These are phyloP conservation scores for Epichloe sp. DNA, from an alignment of 2,329 filamentous ascomycete species.

Conservation along the genomic window DNA sequence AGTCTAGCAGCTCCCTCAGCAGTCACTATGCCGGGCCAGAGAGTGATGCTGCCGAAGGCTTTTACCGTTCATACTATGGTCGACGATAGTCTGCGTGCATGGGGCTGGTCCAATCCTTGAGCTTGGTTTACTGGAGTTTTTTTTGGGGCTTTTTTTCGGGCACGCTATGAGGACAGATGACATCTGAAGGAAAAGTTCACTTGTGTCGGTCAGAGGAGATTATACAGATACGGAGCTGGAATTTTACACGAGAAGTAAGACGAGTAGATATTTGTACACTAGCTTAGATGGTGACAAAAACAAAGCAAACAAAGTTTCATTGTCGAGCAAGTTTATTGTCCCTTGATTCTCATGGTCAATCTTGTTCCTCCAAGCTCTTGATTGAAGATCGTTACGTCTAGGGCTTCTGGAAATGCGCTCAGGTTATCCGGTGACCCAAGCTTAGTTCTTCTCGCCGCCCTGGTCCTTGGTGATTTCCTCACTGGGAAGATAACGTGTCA, in stretches of 20 bases:
- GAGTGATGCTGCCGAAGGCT: constrained; percentile 68
- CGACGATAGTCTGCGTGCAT: constrained; percentile 36
- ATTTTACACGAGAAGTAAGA: constrained; percentile 9
- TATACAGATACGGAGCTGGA: constrained; percentile 6
- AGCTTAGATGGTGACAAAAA: constrained; percentile 19
- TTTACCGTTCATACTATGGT: constrained; percentile 79
- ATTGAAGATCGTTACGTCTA: not conserved
- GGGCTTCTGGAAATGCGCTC: not conserved
- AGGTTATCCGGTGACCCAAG: not conserved
- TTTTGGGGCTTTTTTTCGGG: not conserved
- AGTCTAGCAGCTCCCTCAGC: constrained; percentile 53
- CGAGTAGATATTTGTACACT: constrained; percentile 25
- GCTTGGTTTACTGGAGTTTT: not conserved
- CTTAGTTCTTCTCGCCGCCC: constrained; percentile 53
- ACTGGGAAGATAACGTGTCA: constrained; percentile 30
- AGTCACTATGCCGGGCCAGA: constrained; percentile 46
- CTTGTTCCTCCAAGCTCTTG: not conserved
- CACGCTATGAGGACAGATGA: not conserved
- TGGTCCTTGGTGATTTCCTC: constrained; percentile 64
- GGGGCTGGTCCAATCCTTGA: not conserved
- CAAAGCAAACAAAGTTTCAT: constrained; percentile 9
- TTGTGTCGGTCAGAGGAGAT: constrained; percentile 4
- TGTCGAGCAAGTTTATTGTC: constrained; percentile 6
- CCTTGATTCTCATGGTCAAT: constrained; percentile 6
- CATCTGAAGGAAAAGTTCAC: constrained; percentile 4